phyloP scores from a whole-genome alignment of 345 rosid genomes.

The Eucalyptus cloeziana region DNA sequence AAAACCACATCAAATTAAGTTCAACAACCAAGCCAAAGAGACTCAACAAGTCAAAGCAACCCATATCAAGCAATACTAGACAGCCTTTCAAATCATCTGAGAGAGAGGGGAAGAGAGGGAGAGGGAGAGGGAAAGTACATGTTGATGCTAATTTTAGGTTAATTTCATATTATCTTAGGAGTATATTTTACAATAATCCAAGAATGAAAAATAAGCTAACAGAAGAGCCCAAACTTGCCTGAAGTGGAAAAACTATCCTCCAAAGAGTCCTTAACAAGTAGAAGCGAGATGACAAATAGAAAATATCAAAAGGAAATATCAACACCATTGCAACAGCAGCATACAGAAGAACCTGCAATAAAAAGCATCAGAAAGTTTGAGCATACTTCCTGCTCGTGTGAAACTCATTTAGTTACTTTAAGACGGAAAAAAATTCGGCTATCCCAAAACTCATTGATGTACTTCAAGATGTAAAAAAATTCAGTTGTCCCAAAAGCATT shows the following conservation, averaged over 20 bases:
- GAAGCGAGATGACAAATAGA: constrained; percentile 72
- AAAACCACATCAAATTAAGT: background rate
- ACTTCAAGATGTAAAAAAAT: background rate
- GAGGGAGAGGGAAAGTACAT: background rate
- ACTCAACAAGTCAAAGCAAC: background rate
- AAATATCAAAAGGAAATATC: constrained; percentile 83
- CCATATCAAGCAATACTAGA: background rate
- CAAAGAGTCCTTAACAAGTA: constrained; percentile 77
- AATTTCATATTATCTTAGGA: background rate
- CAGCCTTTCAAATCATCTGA: background rate
- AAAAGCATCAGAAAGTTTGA: constrained; percentile 1
- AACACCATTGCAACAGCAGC: constrained; percentile 47
- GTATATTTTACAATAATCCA: background rate
- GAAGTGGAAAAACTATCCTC: constrained; percentile 82
- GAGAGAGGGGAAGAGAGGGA: background rate
- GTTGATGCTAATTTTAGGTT: background rate
- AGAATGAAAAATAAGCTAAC: background rate
- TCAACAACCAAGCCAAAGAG: background rate
- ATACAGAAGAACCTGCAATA: constrained; percentile 73
- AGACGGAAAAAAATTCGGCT: background rate
- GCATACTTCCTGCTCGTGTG: background rate
- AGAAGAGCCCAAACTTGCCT: constrained; percentile 34
- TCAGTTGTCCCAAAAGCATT: background rate
- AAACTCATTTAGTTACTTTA: background rate
- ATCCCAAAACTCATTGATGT: background rate